Evolutionary conservation across 2,329 filamentous ascomycete genomes (phyloP).

Genomic region (Alternaria brassicae): DNA sequence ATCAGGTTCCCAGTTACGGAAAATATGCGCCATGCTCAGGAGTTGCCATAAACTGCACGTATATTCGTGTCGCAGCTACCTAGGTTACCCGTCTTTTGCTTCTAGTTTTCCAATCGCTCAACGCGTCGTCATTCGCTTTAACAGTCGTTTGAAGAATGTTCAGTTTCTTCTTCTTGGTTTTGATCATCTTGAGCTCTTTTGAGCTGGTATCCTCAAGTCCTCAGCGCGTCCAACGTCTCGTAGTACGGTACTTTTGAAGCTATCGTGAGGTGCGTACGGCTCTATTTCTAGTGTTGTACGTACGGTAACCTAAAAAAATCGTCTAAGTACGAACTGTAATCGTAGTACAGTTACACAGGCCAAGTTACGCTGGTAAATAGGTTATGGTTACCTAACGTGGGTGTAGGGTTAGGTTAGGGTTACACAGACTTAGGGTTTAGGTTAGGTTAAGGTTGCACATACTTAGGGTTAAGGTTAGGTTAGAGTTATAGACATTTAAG

Average conservation of each 20-base stretch:
- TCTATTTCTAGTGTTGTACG: no score
- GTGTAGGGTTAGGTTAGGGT: no score
- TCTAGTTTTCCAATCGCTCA: neutral
- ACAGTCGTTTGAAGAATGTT: neutral
- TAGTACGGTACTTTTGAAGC: no score
- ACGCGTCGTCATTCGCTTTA: neutral
- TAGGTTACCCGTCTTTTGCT: neutral
- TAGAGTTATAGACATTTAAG: no score
- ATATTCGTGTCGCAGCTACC: neutral
- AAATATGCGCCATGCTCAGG: conserved; percentile 9
- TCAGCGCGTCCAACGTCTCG: no score
- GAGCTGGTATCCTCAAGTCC: neutral
- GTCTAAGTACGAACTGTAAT: conserved; percentile 1
- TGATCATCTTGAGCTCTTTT: conserved; percentile 5
- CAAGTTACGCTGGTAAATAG: no score
- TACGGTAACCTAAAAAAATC: neutral
- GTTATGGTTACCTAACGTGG: no score
- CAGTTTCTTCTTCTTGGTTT: neutral
- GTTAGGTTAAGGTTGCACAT: no score
- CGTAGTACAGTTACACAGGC: neutral
- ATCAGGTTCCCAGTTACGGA: neutral
- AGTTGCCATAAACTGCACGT: conserved; percentile 2
- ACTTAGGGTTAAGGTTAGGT: no score
- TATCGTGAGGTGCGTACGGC: no score
- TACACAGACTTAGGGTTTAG: no score